Evolutionary conservation across 768 basidiomycete genomes (phyloP).

Genomic region (Tylopilus sp.): DNA sequence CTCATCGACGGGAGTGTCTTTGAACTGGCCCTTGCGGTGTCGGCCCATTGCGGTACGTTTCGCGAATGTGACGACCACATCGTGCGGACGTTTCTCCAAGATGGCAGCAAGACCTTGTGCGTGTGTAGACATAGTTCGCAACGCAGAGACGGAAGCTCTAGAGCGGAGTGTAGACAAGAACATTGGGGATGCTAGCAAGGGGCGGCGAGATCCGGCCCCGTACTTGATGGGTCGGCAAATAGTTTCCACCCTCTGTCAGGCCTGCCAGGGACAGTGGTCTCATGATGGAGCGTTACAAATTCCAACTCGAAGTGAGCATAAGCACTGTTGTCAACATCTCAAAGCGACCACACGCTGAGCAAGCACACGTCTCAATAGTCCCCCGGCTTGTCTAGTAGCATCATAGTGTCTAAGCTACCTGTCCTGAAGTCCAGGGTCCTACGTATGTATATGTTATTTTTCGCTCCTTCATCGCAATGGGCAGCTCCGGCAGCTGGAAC

Average conservation of each 20-base stretch:
- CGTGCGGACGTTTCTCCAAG: slow-evolving; percentile 69
- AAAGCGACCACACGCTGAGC: neutral
- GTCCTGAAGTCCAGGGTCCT: neutral
- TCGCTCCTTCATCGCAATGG: neutral
- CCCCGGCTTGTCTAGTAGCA: no score
- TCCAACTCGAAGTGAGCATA: neutral
- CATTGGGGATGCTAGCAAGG: slow-evolving; percentile 16
- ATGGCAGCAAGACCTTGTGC: slow-evolving; percentile 46
- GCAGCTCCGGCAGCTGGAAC: neutral
- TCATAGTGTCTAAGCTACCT: neutral
- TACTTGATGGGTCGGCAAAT: neutral
- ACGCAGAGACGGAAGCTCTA: slow-evolving; percentile 1
- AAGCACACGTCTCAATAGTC: neutral
- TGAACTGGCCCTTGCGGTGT: slow-evolving; percentile 90
- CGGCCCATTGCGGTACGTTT: slow-evolving; percentile 86
- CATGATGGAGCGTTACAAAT: slow-evolving; percentile 1
- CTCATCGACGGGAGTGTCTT: slow-evolving; percentile 85
- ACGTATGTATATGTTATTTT: neutral
- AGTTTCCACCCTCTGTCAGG: neutral
- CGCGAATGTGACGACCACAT: slow-evolving; percentile 88
- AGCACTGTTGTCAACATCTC: neutral
- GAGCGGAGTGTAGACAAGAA: slow-evolving; percentile 12
- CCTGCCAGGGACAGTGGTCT: neutral
- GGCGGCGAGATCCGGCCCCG: slow-evolving; percentile 3
- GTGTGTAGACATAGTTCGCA: slow-evolving; percentile 32